Evolutionary conservation across 2,329 filamentous ascomycete species (phyloP).

Genomic region (Clarireedia sp.): DNA sequence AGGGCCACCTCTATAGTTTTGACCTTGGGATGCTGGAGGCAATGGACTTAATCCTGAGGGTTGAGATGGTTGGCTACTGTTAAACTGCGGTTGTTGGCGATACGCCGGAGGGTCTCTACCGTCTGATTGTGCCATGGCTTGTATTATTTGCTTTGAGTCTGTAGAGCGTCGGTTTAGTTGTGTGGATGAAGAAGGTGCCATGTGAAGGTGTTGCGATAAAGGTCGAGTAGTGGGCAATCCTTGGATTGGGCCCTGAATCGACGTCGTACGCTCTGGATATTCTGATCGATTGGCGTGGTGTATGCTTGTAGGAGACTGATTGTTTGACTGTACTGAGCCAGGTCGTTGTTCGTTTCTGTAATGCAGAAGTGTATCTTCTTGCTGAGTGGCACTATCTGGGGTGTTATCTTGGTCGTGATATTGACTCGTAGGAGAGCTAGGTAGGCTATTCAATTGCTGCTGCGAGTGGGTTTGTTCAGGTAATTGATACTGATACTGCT

Average conservation of each 20-base stretch:
- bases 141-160: conserved; percentile 24
- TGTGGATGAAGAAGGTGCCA: conserved; percentile 24
- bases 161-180: conserved; percentile 25
- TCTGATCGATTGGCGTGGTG: conserved; percentile 17
- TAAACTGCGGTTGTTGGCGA: conserved; percentile 21
- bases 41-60: conserved; percentile 22
- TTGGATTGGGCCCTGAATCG: conserved; percentile 15
- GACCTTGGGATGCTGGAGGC: conserved; percentile 16
- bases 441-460: conserved; percentile 17
- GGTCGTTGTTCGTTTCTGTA: conserved; percentile 25
- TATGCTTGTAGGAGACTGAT: conserved; percentile 20
- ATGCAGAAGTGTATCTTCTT: conserved; percentile 48
- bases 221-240: conserved; percentile 13
- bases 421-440: conserved; percentile 33
- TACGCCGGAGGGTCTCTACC: conserved; percentile 26
- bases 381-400: conserved; percentile 52
- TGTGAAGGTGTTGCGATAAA: conserved; percentile 21
- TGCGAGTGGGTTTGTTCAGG: conserved; percentile 22
- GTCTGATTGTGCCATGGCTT: conserved; percentile 20
- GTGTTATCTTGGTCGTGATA: conserved; percentile 30
- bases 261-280: conserved; percentile 24
- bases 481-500: conserved; percentile 20
- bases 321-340: conserved; percentile 26
- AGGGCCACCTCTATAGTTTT: conserved; percentile 27
- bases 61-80: conserved; percentile 17